These are phyloP conservation scores for Plenodomus lindquistii DNA, from an alignment of 2,329 filamentous ascomycete species.

Conservation along the genomic window DNA sequence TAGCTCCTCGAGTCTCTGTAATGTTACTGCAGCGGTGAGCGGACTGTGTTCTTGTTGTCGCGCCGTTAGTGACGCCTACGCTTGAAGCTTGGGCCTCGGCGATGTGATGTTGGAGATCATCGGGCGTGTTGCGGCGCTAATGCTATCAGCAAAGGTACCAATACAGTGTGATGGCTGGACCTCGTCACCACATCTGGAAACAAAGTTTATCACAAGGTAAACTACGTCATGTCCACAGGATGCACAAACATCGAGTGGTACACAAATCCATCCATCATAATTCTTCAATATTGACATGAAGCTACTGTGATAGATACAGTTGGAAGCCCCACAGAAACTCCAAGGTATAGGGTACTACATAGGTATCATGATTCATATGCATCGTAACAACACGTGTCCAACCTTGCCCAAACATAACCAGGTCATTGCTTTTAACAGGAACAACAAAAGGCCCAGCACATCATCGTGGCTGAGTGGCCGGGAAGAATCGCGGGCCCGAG, in stretches of 20 bases:
- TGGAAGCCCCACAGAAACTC: background rate
- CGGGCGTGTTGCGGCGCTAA: conserved; percentile 7
- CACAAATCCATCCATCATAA: background rate
- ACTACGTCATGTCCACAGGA: background rate
- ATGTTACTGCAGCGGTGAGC: background rate
- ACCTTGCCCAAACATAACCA: too few relatives aligned
- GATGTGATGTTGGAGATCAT: background rate
- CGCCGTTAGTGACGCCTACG: conserved; percentile 19
- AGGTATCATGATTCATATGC: background rate
- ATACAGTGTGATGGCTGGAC: too few relatives aligned
- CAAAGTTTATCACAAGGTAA: too few relatives aligned
- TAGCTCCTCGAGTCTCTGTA: background rate
- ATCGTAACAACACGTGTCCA: background rate
- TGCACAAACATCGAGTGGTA: background rate
- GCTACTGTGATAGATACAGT: background rate
- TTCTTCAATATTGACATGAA: background rate
- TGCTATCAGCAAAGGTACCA: background rate
- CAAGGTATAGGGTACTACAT: background rate
- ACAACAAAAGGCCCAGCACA: background rate
- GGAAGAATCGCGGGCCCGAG: conserved; percentile 83
- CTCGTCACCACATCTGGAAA: too few relatives aligned
- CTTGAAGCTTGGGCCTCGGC: conserved; percentile 14
- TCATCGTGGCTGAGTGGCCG: conserved; percentile 58
- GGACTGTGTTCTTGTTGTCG: conserved; percentile 1
- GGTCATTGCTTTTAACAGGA: too few relatives aligned